Evolutionary conservation across 1,139 yeast species (phyloP), one percentile per base, ranked within the genome.

Genomic region (Hyphopichia wangnamkhiaoensis): DNA sequence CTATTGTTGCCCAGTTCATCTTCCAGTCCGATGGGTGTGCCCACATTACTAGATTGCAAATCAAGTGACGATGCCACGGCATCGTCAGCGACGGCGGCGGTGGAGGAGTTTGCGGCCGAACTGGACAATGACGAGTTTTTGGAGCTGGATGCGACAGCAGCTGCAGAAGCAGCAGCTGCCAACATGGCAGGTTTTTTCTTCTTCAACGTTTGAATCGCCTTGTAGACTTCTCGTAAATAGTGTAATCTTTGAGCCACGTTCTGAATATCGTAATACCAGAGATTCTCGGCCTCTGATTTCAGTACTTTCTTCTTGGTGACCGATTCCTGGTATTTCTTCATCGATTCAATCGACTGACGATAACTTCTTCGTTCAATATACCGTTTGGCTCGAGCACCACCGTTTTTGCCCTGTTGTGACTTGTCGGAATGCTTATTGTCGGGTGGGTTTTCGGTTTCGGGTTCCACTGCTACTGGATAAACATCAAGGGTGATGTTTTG

Each of bases 211-310:
- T 56, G 65, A 9, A 65, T 53, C 2, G 65, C 44, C 34, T 52
- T 54, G 42, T 61, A 65, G 1, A 59, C 52, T 37, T 67, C 71
- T 38, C 59, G 57, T 32, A 68, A 49, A 19, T 64, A 52, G 41
- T 56, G 59, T 18, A 68, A 47, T 37, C 67, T 45, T 37, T 61
- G 62, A 34, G 61, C 52, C 5, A 68, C 59, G 27, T 49, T 50
- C 34, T 54, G 50, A 4, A 61, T 46, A 41, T 57, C 56, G 21
- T 50, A 46, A 29, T 54, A 40, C 71, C 72, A 68, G 21, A 51
- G 50, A 17, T 48, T 37, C 30, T 51, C 56, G 3, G 39, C 23
- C 14, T 36, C 33, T 3, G 23, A 23, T 4, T 49, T 34, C 0
- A 53, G 40, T 18, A 30, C 29, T 8, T 35, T 20, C 18, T 42